These are phyloP conservation scores for Malassezia sympodialis DNA, from an alignment of 1,284 basidiomycete species.

Conservation along the genomic window DNA sequence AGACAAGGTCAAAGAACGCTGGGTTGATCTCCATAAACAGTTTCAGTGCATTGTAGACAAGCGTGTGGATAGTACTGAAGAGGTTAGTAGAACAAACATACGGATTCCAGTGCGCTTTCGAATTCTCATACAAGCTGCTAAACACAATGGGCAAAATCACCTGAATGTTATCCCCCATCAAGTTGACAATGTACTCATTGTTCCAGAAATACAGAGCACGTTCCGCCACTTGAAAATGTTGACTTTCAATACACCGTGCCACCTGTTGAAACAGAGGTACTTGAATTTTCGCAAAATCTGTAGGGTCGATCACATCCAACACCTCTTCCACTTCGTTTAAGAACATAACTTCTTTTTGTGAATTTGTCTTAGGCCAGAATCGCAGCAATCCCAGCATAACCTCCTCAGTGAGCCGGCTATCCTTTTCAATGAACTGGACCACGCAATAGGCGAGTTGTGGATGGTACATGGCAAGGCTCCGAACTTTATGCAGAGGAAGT, in stretches of 20 bases:
- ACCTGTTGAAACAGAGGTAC: constrained; percentile 87
- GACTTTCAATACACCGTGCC: constrained; percentile 92
- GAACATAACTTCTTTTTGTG: constrained; percentile 99
- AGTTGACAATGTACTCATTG: constrained; percentile 98
- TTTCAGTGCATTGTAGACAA: constrained; percentile 97
- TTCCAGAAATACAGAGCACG: constrained; percentile 52
- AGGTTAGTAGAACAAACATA: constrained; percentile 50
- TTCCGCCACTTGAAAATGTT: constrained; percentile 77
- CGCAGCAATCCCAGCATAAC: constrained; percentile 87
- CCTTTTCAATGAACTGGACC: constrained; percentile 98
- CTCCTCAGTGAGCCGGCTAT: constrained; percentile 80
- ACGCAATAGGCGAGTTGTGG: constrained; percentile 98
- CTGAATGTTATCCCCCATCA: constrained; percentile 92
- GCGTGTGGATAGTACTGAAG: constrained; percentile 84
- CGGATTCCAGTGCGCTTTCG: constrained; percentile 97
- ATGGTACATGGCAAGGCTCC: constrained; percentile 89
- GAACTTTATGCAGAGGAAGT: constrained; percentile 94
- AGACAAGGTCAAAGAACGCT: constrained; percentile 82
- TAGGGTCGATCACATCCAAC: constrained; percentile 91
- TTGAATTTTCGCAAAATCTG: constrained; percentile 94
- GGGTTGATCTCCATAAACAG: constrained; percentile 99
- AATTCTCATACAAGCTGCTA: constrained; percentile 92
- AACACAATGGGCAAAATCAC: constrained; percentile 91
- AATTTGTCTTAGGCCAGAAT: constrained; percentile 99
- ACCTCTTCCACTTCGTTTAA: constrained; percentile 99